Evolutionary conservation across 2,329 filamentous ascomycete genomes (phyloP).

Genomic region (Cytospora schulzeri): DNA sequence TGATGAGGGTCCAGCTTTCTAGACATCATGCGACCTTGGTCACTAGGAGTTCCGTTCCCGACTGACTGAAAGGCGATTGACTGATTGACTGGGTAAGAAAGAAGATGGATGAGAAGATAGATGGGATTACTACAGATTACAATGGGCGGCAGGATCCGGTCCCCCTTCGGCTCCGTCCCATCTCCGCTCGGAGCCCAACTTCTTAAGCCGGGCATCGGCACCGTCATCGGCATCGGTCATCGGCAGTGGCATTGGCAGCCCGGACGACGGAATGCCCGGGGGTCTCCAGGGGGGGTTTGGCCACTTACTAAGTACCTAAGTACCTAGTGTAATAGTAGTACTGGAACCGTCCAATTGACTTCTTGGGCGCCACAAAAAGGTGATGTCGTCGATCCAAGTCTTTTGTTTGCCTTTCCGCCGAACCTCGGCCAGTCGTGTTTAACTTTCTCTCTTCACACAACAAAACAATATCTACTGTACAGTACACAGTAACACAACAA

Average conservation of each 20-base stretch:
- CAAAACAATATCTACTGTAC: neutral
- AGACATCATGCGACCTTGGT: neutral
- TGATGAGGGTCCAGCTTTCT: neutral
- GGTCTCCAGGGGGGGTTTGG: accelerated
- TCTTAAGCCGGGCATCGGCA: neutral
- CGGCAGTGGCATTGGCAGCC: neutral
- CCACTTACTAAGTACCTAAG: no score
- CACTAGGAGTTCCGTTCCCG: neutral
- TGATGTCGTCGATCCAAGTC: slow-evolving; percentile 21
- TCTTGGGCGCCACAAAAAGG: neutral
- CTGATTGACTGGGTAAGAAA: no score
- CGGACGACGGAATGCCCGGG: neutral
- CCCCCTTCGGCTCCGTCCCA: slow-evolving; percentile 10
- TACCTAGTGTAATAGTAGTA: no score
- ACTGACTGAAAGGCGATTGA: no score
- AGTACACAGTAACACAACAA: neutral
- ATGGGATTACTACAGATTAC: no score
- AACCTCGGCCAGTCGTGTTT: slow-evolving; percentile 14
- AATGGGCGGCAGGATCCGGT: slow-evolving; percentile 8
- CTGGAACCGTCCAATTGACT: neutral
- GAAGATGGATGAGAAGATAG: no score
- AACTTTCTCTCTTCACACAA: neutral
- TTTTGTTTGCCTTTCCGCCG: neutral
- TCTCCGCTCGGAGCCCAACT: neutral
- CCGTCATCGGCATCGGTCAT: neutral